These are phyloP conservation scores for Lichtheimia hyalospora DNA, from an alignment of 371 early-diverging fungal genomes.

Conservation along the genomic window DNA sequence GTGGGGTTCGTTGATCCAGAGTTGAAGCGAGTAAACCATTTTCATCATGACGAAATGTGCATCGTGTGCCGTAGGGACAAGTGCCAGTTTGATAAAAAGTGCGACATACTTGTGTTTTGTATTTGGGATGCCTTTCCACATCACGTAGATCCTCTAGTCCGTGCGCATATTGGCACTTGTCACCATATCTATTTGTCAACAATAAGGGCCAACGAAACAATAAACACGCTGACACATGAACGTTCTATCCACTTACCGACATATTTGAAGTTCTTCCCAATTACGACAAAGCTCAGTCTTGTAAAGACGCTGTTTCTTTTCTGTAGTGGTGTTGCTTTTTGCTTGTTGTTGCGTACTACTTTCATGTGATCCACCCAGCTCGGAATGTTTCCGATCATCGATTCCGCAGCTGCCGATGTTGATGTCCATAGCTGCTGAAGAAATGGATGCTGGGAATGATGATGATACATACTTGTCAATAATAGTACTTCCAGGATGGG, in stretches of 20 bases:
- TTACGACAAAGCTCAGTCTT: constrained; percentile 30
- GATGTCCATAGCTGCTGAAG: background rate
- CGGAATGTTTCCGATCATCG: constrained; percentile 12
- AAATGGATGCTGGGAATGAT: background rate
- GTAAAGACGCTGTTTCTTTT: constrained; percentile 21
- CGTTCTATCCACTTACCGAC: constrained; percentile 11
- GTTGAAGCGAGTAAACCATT: background rate
- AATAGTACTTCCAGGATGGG: no score
- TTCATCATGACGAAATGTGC: constrained; percentile 89
- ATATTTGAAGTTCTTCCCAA: constrained; percentile 19
- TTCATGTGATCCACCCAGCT: constrained; percentile 7
- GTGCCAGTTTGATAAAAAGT: constrained; percentile 85
- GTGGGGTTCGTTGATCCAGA: background rate
- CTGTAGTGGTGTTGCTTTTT: background rate
- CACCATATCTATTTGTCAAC: constrained; percentile 65
- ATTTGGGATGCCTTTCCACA: constrained; percentile 92
- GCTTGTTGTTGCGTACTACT: background rate
- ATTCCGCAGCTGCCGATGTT: background rate
- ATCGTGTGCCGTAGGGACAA: constrained; percentile 95
- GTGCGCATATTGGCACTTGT: constrained; percentile 97
- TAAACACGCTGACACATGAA: background rate
- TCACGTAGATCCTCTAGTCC: constrained; percentile 77
- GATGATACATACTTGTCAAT: no score
- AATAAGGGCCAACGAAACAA: background rate
- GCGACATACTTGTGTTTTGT: constrained; percentile 92